These are phyloP conservation scores for Plectosphaerella plurivora DNA, from an alignment of 2,329 filamentous ascomycete genomes.

Conservation along the genomic window DNA sequence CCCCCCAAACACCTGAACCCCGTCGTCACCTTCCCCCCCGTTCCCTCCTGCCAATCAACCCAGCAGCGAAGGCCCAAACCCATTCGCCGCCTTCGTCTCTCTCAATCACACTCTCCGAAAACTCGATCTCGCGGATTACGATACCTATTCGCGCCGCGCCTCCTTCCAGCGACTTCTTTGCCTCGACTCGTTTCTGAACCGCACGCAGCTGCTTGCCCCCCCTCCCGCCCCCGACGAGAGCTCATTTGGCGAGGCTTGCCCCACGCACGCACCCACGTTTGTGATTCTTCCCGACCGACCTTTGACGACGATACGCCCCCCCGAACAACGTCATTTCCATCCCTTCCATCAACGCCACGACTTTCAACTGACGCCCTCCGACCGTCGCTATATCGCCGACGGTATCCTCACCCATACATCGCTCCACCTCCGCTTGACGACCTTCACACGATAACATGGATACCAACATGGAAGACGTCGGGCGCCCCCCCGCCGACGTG, in stretches of 20 bases:
- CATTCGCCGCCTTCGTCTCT: background rate
- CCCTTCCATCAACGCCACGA: background rate
- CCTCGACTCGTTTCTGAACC: background rate
- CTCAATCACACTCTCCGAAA: background rate
- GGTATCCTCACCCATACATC: background rate
- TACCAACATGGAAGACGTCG: constrained; percentile 98
- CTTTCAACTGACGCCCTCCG: background rate
- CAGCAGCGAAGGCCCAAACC: background rate
- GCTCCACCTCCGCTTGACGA: background rate
- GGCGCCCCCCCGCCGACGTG: constrained; percentile 76
- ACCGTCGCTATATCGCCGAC: background rate
- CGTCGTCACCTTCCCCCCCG: background rate
- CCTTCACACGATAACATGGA: constrained; percentile 58
- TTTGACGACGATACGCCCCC: background rate
- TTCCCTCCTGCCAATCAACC: background rate
- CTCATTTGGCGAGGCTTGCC: background rate
- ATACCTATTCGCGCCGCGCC: background rate
- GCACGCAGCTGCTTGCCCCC: background rate
- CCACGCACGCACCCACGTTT: background rate
- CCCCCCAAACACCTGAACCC: background rate
- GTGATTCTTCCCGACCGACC: background rate
- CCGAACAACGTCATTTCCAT: background rate
- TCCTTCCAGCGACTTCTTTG: background rate
- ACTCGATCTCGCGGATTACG: background rate
- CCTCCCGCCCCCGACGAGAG: background rate